phyloP scores from a whole-genome alignment of 192 early-diverging fungal genomes.

The Umbelopsis ramanniana region DNA sequence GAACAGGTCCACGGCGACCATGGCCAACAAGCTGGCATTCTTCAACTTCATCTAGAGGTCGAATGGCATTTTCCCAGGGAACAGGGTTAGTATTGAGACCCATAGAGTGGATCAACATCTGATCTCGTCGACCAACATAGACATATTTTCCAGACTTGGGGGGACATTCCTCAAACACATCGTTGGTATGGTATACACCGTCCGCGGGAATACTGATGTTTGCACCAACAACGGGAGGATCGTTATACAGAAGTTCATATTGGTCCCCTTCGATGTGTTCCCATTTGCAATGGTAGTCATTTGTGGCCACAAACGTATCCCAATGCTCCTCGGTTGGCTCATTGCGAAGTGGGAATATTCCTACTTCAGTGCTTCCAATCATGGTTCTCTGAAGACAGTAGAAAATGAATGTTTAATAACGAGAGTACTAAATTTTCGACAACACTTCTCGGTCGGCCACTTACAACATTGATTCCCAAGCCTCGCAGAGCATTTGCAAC shows the following conservation, averaged over 20 bases:
- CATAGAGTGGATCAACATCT: slow-evolving; percentile 8
- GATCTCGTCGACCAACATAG: slow-evolving; percentile 16
- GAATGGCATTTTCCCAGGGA: background rate
- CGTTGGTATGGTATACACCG: background rate
- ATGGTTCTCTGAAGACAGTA: background rate
- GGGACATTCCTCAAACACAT: slow-evolving; percentile 7
- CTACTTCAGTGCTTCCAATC: slow-evolving; percentile 15
- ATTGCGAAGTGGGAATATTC: background rate
- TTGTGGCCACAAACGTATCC: slow-evolving; percentile 1
- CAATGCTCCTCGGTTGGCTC: slow-evolving; percentile 6
- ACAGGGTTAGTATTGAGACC: slow-evolving; percentile 19
- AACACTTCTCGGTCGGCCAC: background rate
- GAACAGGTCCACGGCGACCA: slow-evolving; percentile 1
- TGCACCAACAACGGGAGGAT: background rate
- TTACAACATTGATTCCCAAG: background rate
- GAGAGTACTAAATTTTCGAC: too few species aligned
- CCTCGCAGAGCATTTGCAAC: background rate
- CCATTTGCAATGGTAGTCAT: background rate
- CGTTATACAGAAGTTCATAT: background rate
- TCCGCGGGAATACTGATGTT: background rate
- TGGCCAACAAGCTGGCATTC: slow-evolving; percentile 8
- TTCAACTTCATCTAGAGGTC: background rate
- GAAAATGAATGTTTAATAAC: background rate
- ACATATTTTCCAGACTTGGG: background rate
- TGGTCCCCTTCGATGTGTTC: slow-evolving; percentile 12